Evolutionary conservation across 2,329 filamentous ascomycete species (phyloP), one percentile per base, ranked within the genome.

Genomic region (Stemphylium vesicarium): DNA sequence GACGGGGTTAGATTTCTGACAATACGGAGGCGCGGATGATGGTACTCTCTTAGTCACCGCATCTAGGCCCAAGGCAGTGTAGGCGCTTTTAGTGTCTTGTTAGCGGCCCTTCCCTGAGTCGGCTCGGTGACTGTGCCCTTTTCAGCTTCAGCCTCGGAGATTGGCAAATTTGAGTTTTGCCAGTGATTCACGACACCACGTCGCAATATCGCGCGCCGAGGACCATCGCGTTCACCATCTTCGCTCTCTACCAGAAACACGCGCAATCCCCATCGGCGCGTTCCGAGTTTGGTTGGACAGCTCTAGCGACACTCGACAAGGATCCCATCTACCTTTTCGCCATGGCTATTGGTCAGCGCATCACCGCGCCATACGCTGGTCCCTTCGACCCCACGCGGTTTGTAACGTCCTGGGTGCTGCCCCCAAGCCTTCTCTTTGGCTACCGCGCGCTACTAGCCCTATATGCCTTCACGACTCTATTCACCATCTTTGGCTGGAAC

Each of bases 341-440:
- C 39, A 75, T 75, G 70, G 57, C 66, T 44, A 53, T 68, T 55
- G 65, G 62, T 50, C 63, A 56, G 48, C 61, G 62, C 20, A 56
- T 68, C 39, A 55, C 61, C 22, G 43, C 58, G 15, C 57, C 62
- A 9, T 60, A 62, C 56, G 69, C 79, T 59, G 63, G 56, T 16
- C 51, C 47, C 13, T 76, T 79, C 55, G 81, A 82, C 65, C 69
- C 73, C 24, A 75, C 83, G 37, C 82, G 88, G 53, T 92, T 90
- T 77, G 85, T 87, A 73, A 95, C 91, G 13, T 96, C 91, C 12
- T 96, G 91, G 90, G 75, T 93, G 8, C 75, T 96, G n/a, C 76
- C 85, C 20, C 89, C 91, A 0, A 82, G 82, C 65, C 66, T 82
- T 1, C 81, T 94, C 42, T 87, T 85, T 62, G 76, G 72, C 47